Conservation (phyloP, 2,329 filamentous ascomycete genomes). For the Aspergillus thermomutatus region DNA sequence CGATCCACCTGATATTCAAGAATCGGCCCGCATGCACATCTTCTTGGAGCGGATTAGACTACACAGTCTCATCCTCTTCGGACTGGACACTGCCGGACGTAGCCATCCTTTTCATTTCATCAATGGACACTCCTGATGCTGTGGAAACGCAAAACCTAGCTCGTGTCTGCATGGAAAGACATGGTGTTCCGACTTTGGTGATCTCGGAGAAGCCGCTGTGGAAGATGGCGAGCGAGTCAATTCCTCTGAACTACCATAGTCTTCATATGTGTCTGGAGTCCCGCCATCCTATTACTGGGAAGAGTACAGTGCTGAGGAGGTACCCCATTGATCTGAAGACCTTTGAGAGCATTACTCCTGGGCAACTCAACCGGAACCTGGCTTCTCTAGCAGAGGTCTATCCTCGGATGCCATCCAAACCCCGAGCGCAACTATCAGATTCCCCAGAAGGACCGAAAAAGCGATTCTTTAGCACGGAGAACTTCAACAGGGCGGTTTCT, state of each 20-base stretch:
- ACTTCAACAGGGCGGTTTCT: slow-evolving; percentile 23
- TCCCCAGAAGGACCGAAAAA: slow-evolving; percentile 3
- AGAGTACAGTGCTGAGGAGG: slow-evolving; percentile 31
- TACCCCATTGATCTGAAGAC: slow-evolving; percentile 47
- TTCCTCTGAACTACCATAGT: slow-evolving; percentile 39
- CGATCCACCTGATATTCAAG: slow-evolving; percentile 39
- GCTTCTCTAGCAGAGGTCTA: slow-evolving; percentile 39
- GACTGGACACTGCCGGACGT: slow-evolving; percentile 46
- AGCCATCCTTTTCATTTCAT: slow-evolving; percentile 44
- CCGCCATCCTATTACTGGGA: slow-evolving; percentile 31
- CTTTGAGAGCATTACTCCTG: slow-evolving; percentile 46
- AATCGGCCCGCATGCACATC: slow-evolving; percentile 37
- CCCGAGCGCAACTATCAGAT: slow-evolving; percentile 10
- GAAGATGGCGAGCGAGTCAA: slow-evolving; percentile 31
- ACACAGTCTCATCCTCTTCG: slow-evolving; percentile 35
- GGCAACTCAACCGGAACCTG: slow-evolving; percentile 46
- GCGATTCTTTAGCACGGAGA: slow-evolving; percentile 20
- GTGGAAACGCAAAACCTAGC: slow-evolving; percentile 32
- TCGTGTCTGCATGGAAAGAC: slow-evolving; percentile 41
- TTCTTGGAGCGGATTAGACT: slow-evolving; percentile 34
- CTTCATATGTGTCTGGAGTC: slow-evolving; percentile 45
- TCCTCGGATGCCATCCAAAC: slow-evolving; percentile 22
- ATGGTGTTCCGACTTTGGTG: slow-evolving; percentile 43
- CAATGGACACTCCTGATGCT: slow-evolving; percentile 26
- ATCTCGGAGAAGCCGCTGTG: slow-evolving; percentile 44